Conservation (phyloP, 345 rosid genomes). For the Theobroma cacao region DNA sequence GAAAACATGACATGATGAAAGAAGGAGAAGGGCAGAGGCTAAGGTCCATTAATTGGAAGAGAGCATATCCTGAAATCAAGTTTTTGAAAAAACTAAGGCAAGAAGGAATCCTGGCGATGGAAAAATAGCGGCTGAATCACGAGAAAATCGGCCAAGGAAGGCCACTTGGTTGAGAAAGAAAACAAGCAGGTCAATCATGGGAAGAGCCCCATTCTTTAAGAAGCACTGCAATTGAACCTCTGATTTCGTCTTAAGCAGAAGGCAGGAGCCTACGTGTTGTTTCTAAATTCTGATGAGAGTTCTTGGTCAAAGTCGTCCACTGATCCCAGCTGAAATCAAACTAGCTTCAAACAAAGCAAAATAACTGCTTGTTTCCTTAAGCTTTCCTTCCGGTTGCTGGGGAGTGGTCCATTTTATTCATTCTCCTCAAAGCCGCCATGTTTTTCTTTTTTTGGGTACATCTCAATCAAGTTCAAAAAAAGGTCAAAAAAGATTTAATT, state of each 20-base stretch:
- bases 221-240: background rate
- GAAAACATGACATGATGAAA: background rate
- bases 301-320: constrained; percentile 1
- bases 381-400: background rate
- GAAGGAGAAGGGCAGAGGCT: constrained; percentile 8
- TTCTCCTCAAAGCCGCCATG: background rate
- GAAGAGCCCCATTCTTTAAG: background rate
- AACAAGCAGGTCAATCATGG: background rate
- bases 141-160: background rate
- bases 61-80: background rate
- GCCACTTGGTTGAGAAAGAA: background rate
- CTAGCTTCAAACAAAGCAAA: background rate
- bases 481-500: too few relatives aligned
- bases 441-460: too few relatives aligned
- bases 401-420: background rate
- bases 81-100: too few relatives aligned
- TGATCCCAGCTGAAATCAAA: background rate
- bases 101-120: background rate
- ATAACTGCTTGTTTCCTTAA: background rate
- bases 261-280: background rate
- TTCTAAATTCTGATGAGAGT: background rate
- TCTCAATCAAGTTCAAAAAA: too few relatives aligned
- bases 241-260: background rate
- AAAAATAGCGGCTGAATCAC: background rate
- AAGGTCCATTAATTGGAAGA: background rate